Evolutionary conservation across 345 rosid species (phyloP).

Genomic region (Geranium brycei): DNA sequence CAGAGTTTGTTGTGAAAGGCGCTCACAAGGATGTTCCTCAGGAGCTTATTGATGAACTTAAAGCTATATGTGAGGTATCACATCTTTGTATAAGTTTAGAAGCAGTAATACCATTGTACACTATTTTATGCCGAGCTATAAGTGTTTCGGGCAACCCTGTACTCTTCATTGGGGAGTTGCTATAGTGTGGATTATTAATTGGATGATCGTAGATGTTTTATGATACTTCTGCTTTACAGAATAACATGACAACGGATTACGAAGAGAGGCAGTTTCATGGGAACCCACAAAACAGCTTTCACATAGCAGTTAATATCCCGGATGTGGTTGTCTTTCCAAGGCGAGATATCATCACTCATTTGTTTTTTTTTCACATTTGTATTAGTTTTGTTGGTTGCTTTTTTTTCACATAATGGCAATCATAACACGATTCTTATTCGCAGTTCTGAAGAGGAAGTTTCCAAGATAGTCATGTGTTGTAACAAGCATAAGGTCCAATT

Average conservation of each 20-base stretch:
- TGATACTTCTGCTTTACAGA: slow-evolving; percentile 21
- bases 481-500: slow-evolving; percentile 49
- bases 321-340: slow-evolving; percentile 82
- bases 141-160: too few relatives aligned
- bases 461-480: slow-evolving; percentile 68
- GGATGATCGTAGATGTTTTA: too few relatives aligned
- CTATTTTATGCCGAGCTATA: too few relatives aligned
- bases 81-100: too few relatives aligned
- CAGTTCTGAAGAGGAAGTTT: slow-evolving; percentile 82
- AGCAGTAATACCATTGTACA: too few relatives aligned
- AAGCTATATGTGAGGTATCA: slow-evolving; percentile 49
- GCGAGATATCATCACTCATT: slow-evolving; percentile 18
- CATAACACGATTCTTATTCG: neutral
- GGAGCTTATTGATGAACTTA: slow-evolving; percentile 49
- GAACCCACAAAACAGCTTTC: slow-evolving; percentile 85
- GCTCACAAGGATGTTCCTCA: slow-evolving; percentile 40
- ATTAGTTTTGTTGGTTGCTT: too few relatives aligned
- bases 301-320: slow-evolving; percentile 74
- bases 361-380: too few relatives aligned
- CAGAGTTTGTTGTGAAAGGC: slow-evolving; percentile 45
- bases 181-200: too few relatives aligned
- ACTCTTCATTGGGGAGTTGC: too few relatives aligned
- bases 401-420: too few relatives aligned
- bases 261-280: slow-evolving; percentile 85
- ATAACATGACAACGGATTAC: slow-evolving; percentile 62